Percentiles rank a stretch among this genome's conserved stretches.
phyloP scores from a whole-genome alignment of 2,329 filamentous ascomycete genomes.

The Cladosporium cucumerinum region DNA sequence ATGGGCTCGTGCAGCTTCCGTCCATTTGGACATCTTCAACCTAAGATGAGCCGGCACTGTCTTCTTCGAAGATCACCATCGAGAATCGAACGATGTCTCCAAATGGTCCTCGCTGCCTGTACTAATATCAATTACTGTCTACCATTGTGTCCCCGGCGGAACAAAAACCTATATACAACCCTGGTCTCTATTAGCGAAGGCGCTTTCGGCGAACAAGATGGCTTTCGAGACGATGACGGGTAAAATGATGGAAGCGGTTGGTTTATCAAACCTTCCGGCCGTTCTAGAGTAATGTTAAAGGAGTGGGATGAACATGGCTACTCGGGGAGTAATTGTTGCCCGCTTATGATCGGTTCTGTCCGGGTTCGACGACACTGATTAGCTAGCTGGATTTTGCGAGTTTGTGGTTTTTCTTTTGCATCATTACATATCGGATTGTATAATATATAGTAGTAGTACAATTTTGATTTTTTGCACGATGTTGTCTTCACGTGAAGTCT shows the following conservation, averaged over 20 bases:
- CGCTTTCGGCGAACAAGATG: constrained; percentile 2
- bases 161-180: constrained; percentile 35
- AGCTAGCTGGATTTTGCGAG: background rate
- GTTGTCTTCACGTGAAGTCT: background rate
- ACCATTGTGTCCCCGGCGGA: constrained; percentile 27
- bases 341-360: background rate
- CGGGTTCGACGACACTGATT: background rate
- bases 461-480: background rate
- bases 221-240: background rate
- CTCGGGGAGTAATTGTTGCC: background rate
- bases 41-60: too few relatives aligned
- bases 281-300: background rate
- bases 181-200: constrained; percentile 7
- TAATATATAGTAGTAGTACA: constrained; percentile 10
- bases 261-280: background rate
- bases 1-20: background rate
- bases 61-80: too few relatives aligned
- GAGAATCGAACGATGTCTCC: background rate
- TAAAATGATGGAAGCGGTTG: background rate
- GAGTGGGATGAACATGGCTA: background rate
- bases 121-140: constrained; percentile 12
- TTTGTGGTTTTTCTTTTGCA: background rate
- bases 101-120: background rate
- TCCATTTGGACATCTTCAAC: background rate
- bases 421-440: background rate